Evolutionary conservation across 768 basidiomycete species (phyloP).

Genomic region (Leccinum uliginosum): DNA sequence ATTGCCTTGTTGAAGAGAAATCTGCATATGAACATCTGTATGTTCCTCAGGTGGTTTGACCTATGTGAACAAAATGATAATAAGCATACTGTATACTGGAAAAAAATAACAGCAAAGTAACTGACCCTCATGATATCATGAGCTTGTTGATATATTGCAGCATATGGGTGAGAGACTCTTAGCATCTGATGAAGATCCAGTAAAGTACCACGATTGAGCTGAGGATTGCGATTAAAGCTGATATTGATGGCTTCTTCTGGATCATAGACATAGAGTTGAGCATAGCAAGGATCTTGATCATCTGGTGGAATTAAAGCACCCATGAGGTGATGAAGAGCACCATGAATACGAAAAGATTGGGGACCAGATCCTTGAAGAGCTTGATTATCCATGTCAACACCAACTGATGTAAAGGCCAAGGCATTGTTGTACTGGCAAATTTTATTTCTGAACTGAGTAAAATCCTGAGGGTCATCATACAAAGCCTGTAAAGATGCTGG

Average conservation of each 20-base stretch:
- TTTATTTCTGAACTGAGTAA: neutral
- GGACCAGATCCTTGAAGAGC: neutral
- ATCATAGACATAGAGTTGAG: neutral
- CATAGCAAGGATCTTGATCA: neutral
- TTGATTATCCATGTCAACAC: neutral
- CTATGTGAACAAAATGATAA: neutral
- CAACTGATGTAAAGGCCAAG: constrained; percentile 7
- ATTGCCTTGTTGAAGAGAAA: neutral
- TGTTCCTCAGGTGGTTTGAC: neutral
- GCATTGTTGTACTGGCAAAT: neutral
- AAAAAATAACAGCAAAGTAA: neutral
- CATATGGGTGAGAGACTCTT: too few relatives aligned
- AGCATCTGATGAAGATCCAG: too few relatives aligned
- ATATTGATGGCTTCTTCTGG: neutral
- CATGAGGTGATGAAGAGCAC: neutral
- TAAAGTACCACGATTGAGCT: too few relatives aligned
- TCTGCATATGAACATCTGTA: neutral
- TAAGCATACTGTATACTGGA: neutral
- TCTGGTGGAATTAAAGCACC: neutral
- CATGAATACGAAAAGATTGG: neutral
- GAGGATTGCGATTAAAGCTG: neutral
- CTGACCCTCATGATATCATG: too few relatives aligned
- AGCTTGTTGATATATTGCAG: too few relatives aligned
- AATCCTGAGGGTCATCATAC: neutral
- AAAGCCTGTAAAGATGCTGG: neutral